Conservation (phyloP, 305 asterid genomes). For the Rubia peregrina region DNA sequence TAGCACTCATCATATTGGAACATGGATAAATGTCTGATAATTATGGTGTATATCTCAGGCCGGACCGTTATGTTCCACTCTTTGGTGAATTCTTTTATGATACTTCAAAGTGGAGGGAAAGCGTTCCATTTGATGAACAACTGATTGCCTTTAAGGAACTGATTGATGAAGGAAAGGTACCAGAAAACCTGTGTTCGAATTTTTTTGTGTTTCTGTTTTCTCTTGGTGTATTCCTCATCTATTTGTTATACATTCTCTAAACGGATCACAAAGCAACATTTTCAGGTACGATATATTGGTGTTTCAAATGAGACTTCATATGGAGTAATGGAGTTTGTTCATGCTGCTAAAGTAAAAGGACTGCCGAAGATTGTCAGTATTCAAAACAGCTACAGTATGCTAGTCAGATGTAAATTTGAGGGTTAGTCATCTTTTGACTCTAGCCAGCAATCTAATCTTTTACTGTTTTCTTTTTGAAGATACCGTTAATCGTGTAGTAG, state of each 20-base stretch:
- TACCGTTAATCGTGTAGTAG: background rate
- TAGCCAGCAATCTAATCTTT: background rate
- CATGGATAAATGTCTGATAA: background rate
- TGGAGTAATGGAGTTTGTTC: slow-evolving; percentile 92
- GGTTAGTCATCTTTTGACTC: slow-evolving; percentile 39
- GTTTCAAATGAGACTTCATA: slow-evolving; percentile 93
- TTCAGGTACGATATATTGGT: slow-evolving; percentile 87
- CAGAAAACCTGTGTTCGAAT: background rate
- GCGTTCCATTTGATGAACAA: slow-evolving; percentile 73
- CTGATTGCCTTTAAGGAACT: slow-evolving; percentile 74
- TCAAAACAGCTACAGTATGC: slow-evolving; percentile 76
- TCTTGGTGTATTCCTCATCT: slow-evolving; percentile 1
- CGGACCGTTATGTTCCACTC: slow-evolving; percentile 79
- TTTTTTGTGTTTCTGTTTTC: slow-evolving; percentile 2
- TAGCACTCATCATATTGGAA: background rate
- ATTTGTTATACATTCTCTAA: background rate
- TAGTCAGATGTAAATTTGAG: slow-evolving; percentile 73
- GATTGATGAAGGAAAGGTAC: slow-evolving; percentile 84
- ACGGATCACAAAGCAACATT: slow-evolving; percentile 12
- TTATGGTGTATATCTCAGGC: slow-evolving; percentile 47
- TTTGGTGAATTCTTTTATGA: slow-evolving; percentile 72
- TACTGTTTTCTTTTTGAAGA: background rate
- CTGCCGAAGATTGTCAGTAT: slow-evolving; percentile 88
- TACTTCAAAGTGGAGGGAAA: slow-evolving; percentile 75
- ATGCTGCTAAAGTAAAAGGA: slow-evolving; percentile 79